Evolutionary conservation across 2,329 filamentous ascomycete species (phyloP).

Genomic region (Emergomyces africanus): DNA sequence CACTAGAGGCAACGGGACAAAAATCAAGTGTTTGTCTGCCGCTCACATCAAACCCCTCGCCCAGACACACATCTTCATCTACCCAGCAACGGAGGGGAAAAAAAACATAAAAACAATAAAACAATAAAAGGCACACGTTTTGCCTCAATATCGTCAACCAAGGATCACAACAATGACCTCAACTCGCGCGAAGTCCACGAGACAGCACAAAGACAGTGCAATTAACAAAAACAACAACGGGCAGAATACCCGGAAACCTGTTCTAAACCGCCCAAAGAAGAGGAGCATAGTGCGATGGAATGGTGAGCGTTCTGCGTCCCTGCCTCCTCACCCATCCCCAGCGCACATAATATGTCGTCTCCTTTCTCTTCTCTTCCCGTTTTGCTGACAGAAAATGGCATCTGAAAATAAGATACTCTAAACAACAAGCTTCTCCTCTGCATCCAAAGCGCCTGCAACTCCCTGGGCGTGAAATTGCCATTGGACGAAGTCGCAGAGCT

Average conservation of each 20-base stretch:
- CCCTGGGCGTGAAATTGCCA: slow-evolving; percentile 27
- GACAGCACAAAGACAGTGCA: not conserved
- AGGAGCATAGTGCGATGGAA: slow-evolving; percentile 32
- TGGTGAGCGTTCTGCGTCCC: slow-evolving; percentile 18
- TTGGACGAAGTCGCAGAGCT: slow-evolving; percentile 28
- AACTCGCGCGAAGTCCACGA: not conserved
- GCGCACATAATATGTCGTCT: not conserved
- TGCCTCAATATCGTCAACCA: not conserved
- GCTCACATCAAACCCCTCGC: not conserved
- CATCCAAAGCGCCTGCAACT: slow-evolving; percentile 30
- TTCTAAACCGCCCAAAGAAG: slow-evolving; percentile 19
- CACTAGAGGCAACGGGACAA: not conserved
- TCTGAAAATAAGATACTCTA: slow-evolving; percentile 14
- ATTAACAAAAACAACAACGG: not conserved
- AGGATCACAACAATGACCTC: not conserved
- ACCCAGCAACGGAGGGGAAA: not conserved
- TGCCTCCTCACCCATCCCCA: not conserved
- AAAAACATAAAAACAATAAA: not conserved
- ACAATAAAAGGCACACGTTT: not conserved
- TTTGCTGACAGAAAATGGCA: slow-evolving; percentile 7
- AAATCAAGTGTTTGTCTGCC: not conserved
- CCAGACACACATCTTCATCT: not conserved
- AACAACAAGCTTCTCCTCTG: slow-evolving; percentile 31
- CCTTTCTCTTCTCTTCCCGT: no score
- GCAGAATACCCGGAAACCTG: slow-evolving; percentile 3